Evolutionary conservation across 306 rosid species (phyloP).

Genomic region (Chamaecrista fasciculata): DNA sequence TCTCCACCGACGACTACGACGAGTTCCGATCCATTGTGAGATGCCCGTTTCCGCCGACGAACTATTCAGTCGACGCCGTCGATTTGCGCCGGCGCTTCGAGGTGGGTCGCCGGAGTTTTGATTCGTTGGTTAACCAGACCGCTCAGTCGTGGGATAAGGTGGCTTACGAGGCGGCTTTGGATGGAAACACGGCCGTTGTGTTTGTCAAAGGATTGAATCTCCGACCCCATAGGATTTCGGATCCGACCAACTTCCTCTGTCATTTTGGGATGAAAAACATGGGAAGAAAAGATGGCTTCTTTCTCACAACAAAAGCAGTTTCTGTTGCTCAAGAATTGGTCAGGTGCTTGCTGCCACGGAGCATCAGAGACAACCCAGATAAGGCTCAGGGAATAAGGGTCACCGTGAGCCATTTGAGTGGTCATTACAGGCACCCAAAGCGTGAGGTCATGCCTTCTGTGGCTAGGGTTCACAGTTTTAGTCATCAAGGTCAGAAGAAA

Average conservation of each 20-base stretch:
- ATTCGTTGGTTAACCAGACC: conserved; percentile 25
- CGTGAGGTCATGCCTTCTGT: conserved; percentile 46
- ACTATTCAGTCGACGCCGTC: conserved; percentile 40
- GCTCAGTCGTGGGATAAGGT: conserved; percentile 49
- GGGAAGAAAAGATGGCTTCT: conserved; percentile 26
- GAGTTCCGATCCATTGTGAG: conserved; percentile 51
- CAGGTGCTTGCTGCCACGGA: conserved; percentile 51
- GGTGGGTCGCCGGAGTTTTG: conserved; percentile 20
- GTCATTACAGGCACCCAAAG: conserved; percentile 23
- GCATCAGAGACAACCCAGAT: conserved; percentile 32
- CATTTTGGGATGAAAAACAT: conserved; percentile 41
- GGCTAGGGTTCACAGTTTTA: conserved; percentile 37
- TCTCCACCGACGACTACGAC: conserved; percentile 45
- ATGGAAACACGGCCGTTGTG: conserved; percentile 50
- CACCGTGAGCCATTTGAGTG: conserved; percentile 38
- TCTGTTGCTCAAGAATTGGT: conserved; percentile 68
- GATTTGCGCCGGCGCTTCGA: conserved; percentile 44
- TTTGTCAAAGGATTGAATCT: conserved; percentile 68
- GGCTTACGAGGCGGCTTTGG: conserved; percentile 60
- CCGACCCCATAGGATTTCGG: conserved; percentile 54
- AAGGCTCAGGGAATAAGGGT: conserved; percentile 50
- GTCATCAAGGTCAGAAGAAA: conserved; percentile 1
- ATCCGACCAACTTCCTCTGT: conserved; percentile 50
- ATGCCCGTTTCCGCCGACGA: conserved; percentile 54
- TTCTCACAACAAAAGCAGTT: conserved; percentile 42